These are phyloP conservation scores for Curvularia sp. DNA, from an alignment of 2,329 filamentous ascomycete species.

Conservation along the genomic window DNA sequence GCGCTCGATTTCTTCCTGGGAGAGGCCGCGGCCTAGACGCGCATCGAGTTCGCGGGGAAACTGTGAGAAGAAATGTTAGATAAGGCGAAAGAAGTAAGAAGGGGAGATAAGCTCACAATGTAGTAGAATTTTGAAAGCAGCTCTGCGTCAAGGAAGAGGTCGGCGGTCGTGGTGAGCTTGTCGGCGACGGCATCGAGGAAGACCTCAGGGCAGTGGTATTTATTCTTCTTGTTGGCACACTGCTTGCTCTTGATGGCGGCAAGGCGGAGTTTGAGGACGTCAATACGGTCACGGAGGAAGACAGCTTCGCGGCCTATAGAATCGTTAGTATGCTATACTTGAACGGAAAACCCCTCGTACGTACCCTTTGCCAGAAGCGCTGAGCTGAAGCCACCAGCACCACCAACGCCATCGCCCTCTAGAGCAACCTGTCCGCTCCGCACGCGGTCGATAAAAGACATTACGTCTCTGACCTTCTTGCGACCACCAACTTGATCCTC, in stretches of 20 bases:
- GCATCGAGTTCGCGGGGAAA: slow-evolving; percentile 92
- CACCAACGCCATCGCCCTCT: slow-evolving; percentile 81
- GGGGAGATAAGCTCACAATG: slow-evolving; percentile 57
- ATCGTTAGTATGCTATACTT: slow-evolving; percentile 15
- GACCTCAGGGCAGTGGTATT: slow-evolving; percentile 95
- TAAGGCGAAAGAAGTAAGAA: no score
- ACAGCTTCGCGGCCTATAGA: slow-evolving; percentile 82
- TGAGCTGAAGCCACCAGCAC: slow-evolving; percentile 92
- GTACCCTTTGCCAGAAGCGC: slow-evolving; percentile 82
- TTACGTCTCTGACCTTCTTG: slow-evolving; percentile 86
- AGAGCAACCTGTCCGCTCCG: slow-evolving; percentile 83
- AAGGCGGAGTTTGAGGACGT: slow-evolving; percentile 89
- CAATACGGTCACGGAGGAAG: slow-evolving; percentile 89
- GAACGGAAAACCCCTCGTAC: neutral
- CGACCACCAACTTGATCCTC: slow-evolving; percentile 81
- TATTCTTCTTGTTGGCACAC: slow-evolving; percentile 82
- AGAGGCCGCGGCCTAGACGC: slow-evolving; percentile 80
- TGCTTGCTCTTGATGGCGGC: slow-evolving; percentile 88
- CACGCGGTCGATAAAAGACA: slow-evolving; percentile 88
- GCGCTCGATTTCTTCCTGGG: slow-evolving; percentile 79
- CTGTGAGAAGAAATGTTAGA: slow-evolving; percentile 29
- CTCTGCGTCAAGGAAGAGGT: slow-evolving; percentile 97
- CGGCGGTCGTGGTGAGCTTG: slow-evolving; percentile 92
- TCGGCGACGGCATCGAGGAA: slow-evolving; percentile 97
- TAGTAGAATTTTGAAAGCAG: slow-evolving; percentile 97